phyloP scores from a whole-genome alignment of 306 rosid species.

The Styphnolobium japonicum region DNA sequence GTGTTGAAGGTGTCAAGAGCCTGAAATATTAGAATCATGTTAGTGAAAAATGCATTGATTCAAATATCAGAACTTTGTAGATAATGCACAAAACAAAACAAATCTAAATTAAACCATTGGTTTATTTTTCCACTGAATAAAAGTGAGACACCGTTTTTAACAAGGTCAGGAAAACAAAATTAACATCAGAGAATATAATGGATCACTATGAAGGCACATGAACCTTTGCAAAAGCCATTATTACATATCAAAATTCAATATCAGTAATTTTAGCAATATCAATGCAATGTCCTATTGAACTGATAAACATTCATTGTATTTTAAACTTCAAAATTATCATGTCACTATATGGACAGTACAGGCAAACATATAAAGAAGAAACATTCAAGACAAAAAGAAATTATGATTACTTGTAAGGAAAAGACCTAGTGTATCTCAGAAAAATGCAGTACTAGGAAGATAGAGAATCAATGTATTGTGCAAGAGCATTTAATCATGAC shows the following conservation, averaged over 20 bases:
- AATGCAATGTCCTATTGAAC: not conserved
- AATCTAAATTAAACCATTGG: not conserved
- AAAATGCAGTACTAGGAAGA: no score
- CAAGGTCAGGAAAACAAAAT: not conserved
- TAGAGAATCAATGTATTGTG: no score
- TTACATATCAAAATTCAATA: not conserved
- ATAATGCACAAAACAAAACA: not conserved
- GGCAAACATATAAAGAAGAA: not conserved
- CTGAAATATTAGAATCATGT: slow-evolving; percentile 47
- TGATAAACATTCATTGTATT: not conserved
- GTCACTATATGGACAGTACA: not conserved
- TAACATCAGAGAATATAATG: not conserved
- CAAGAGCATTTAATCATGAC: no score
- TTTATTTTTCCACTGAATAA: not conserved
- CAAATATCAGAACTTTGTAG: not conserved
- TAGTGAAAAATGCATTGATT: slow-evolving; percentile 6
- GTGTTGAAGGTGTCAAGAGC: slow-evolving; percentile 96
- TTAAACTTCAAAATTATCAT: not conserved
- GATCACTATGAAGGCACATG: not conserved
- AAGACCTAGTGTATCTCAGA: no score
- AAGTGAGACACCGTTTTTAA: slow-evolving; percentile 1
- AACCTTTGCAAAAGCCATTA: not conserved
- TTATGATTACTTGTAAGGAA: no score
- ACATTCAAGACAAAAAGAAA: no score
- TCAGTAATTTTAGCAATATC: not conserved